Evolutionary conservation across 2,329 filamentous ascomycete species (phyloP), one percentile per base, ranked within the genome.

Genomic region (Alternaria viburni): DNA sequence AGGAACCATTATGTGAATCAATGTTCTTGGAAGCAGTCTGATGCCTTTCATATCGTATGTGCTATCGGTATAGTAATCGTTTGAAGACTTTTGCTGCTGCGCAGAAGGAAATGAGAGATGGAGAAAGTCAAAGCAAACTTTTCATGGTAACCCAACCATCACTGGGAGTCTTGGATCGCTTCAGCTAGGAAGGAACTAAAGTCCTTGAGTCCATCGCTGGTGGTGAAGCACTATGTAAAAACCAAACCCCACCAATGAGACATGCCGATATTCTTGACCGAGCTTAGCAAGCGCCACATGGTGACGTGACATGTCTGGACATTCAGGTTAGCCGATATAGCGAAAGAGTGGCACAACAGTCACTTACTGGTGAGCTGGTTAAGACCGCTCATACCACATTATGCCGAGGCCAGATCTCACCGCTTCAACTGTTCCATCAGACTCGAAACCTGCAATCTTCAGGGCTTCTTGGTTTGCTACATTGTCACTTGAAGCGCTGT

Each of bases 1-100:
- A 41, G 2, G 15, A 41, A 41, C 8, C 15, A 41, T 5, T n/a
- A 10, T 3, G 4, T 10, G 8, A 11, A 10, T 9, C 15, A 41
- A 6, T 6, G 0, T 5, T 41, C 8, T 41, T 41, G n/a, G 17
- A 3, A 41, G 1, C n/a, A 17, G 0, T 6, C 9, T 9, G 1
- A 41, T 6, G 4, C 4, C 36, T 17, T 11, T n/a, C 1, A 1
- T n/a, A 1, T 1, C n/a, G 0, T 41, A n/a, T 41, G 8, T 41
- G 15, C 32, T 41, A 15, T 36, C 1, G 13, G 7, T 8, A 36
- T 15, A 15, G 30, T 36, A 36, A 36, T n/a, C 13, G 6, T n/a
- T 36, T 8, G 7, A 15, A 36, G 13, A 36, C 15, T 36, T 15
- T 36, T 36, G 32, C 15, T 3, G 15, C 32, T 15, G 13, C 7